Base-by-base conservation (phyloP, 495 filamentous ascomycete genomes). In the Daldinia concentrica region DNA sequence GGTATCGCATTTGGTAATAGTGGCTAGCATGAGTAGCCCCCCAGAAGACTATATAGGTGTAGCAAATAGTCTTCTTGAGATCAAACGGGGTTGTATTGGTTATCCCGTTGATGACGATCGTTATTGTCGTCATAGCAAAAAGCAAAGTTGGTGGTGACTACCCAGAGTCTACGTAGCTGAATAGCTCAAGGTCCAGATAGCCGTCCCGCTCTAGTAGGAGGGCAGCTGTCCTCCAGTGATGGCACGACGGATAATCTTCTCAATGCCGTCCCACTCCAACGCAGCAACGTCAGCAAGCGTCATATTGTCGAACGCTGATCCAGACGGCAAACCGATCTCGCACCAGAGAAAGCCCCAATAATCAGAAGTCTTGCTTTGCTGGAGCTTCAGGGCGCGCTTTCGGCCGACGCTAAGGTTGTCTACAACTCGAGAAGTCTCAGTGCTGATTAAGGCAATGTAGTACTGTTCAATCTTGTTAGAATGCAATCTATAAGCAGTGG, bases 401-500 rank as follows among this genome's bases (percentile, higher is more conserved):
- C 77, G 71, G 59, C 36, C 30, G 15, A 79, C 36, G 26, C 71
- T 29, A 39, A 76, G 58, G 17, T 51, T 14, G 5, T 76, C 30
- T 6, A 78, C 58, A 15, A 55, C 41, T 2, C 76, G 67, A 1
- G 52, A 78, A 0, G 85, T 85, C 58, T 84, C 80, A 36, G 84
- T 80, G 34, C 82, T 83, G 50, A 90, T 82, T 26, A 87, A 57
- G 30, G 78, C 73, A 24, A 86, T 83, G 75, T 86, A 88, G 76
- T 81, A 88, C 84, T 86, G 43, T 34, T 30, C 26, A 14, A 22
- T 51, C 17, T 24, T 24, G 73, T 80, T 27, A 81, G 76, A 43
- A 70, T 39, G 34, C 3, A 5, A 17, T 6, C n/a, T 45, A 64
- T 34, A 29, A 32, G 37, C 30, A 61, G 17, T 5, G 19, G 14